Evolutionary conservation across 129 eudicot species (phyloP).

Genomic region (Helianthus tuberosus): DNA sequence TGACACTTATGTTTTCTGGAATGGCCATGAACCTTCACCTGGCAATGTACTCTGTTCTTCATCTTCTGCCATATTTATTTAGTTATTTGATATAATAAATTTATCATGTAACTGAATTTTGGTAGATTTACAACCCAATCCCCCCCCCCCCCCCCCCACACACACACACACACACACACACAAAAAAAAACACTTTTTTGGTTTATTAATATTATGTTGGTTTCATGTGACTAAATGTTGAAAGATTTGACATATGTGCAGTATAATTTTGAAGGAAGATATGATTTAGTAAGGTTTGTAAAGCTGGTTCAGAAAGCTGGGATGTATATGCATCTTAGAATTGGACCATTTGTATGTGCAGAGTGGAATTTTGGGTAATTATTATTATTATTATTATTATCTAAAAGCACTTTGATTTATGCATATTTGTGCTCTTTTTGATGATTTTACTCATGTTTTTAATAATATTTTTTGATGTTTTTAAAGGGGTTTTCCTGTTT

Average conservation of each 20-base stretch:
- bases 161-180: no score
- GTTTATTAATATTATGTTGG: not conserved
- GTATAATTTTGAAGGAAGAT: slow-evolving; percentile 90
- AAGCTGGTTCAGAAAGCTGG: slow-evolving; percentile 82
- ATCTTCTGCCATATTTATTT: not conserved
- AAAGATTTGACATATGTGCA: slow-evolving; percentile 28
- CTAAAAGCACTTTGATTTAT: not conserved
- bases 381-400: not conserved
- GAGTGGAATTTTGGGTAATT: slow-evolving; percentile 97
- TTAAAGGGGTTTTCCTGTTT: slow-evolving; percentile 86
- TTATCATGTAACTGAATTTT: slow-evolving; percentile 1
- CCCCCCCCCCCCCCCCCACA: no score
- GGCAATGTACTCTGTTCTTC: slow-evolving; percentile 56
- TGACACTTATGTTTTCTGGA: slow-evolving; percentile 93
- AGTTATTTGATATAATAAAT: not conserved
- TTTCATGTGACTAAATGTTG: slow-evolving; percentile 19
- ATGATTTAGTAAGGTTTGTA: slow-evolving; percentile 75
- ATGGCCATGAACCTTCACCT: slow-evolving; percentile 90
- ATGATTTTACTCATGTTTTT: not conserved
- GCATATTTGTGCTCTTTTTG: not conserved
- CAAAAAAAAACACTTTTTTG: no score
- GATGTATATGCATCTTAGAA: slow-evolving; percentile 78
- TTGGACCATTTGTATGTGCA: slow-evolving; percentile 97
- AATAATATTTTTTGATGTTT: not conserved
- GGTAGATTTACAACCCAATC: slow-evolving; percentile 14